Conservation (phyloP, 208 protist species). For the Spongospora subterranea region DNA sequence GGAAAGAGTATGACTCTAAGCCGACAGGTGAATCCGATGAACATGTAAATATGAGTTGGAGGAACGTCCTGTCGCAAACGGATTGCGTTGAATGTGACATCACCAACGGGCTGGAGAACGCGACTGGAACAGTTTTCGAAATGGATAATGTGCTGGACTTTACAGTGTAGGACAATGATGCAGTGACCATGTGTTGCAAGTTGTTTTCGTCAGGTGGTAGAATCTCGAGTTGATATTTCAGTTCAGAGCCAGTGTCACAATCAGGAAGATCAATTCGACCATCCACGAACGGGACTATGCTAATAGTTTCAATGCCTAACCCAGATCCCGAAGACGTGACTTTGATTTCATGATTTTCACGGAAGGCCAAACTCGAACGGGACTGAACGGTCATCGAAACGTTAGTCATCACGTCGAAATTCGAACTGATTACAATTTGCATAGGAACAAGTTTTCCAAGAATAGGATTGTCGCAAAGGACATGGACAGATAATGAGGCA, state of each 20-base stretch:
- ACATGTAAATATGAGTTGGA: neutral
- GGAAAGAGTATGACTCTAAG: neutral
- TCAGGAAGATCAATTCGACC: too few species aligned
- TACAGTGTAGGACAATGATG: too few species aligned
- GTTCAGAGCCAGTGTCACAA: too few species aligned
- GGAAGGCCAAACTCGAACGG: neutral
- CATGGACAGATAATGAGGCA: neutral
- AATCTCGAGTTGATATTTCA: too few species aligned
- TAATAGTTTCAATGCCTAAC: too few species aligned
- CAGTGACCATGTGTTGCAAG: too few species aligned
- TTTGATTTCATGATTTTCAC: neutral
- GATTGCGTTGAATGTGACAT: neutral
- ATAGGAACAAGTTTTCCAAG: neutral
- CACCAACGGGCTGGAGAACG: neutral
- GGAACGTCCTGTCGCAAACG: neutral
- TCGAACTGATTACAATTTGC: neutral
- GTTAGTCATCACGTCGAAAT: neutral
- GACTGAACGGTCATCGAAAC: neutral
- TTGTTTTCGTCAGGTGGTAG: too few species aligned
- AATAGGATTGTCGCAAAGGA: neutral
- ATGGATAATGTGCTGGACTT: too few species aligned
- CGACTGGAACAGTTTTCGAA: too few species aligned
- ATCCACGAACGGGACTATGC: too few species aligned
- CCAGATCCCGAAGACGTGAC: too few species aligned
- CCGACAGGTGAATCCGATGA: neutral